Evolutionary conservation across 805 yeast species (phyloP).

Genomic region (Saccharomycodes ludwigii): DNA sequence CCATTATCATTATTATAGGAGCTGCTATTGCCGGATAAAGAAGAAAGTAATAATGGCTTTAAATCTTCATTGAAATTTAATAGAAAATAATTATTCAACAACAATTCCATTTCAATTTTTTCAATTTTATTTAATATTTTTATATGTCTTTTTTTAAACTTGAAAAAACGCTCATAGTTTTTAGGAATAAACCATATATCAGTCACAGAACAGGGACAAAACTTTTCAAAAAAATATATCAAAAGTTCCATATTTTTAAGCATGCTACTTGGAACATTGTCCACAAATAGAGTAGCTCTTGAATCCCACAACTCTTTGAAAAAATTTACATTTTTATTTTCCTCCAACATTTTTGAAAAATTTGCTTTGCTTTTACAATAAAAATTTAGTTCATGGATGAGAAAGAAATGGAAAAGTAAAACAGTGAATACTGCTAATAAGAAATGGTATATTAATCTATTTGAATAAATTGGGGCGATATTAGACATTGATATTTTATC

Average conservation of each 20-base stretch:
- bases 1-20: not conserved
- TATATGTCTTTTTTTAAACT: conserved; percentile 20
- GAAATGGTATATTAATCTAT: conserved; percentile 49
- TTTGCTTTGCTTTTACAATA: conserved; percentile 37
- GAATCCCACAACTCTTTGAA: not conserved
- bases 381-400: conserved; percentile 43
- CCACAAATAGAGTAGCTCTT: conserved; percentile 24
- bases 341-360: conserved; percentile 21
- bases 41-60: too few species aligned
- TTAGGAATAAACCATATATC: conserved; percentile 47
- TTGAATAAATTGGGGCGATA: conserved; percentile 39
- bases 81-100: conserved; percentile 13
- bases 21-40: too few species aligned
- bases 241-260: conserved; percentile 9
- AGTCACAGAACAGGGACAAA: conserved; percentile 38
- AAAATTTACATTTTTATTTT: conserved; percentile 15
- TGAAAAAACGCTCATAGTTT: conserved; percentile 27
- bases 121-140: conserved; percentile 27
- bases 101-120: conserved; percentile 25
- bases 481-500: conserved; percentile 66
- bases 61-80: too few species aligned
- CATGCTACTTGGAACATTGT: conserved; percentile 38
- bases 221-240: conserved; percentile 10
- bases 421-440: conserved; percentile 43
- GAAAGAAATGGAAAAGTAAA: conserved; percentile 40